These are phyloP conservation scores for Plasmodium sp. DNA, from an alignment of 169 alveolate species.

Conservation along the genomic window DNA sequence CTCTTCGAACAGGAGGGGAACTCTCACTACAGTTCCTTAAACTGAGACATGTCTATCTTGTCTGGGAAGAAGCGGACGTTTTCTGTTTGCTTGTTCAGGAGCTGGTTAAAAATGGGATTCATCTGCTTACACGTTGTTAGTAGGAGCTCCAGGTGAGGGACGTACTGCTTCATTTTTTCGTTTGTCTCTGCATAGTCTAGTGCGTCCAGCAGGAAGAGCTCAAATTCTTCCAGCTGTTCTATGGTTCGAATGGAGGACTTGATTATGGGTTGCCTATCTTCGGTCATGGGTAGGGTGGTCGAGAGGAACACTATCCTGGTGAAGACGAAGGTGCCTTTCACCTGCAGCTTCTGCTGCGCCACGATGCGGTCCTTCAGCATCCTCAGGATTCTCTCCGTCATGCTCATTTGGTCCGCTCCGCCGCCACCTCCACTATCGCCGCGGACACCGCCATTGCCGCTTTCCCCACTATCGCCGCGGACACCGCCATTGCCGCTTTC, in stretches of 20 bases:
- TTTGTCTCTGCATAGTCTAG: constrained; percentile 62
- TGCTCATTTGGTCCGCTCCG: constrained; percentile 26
- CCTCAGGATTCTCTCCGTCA: constrained; percentile 58
- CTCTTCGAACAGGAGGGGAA: background rate
- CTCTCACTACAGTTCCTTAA: constrained; percentile 5
- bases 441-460: background rate
- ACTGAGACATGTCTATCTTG: constrained; percentile 38
- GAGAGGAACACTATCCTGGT: constrained; percentile 60
- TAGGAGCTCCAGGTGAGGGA: constrained; percentile 52
- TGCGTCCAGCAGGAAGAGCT: constrained; percentile 56
- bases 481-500: background rate
- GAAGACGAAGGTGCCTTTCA: constrained; percentile 58
- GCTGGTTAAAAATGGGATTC: constrained; percentile 42
- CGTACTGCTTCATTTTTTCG: constrained; percentile 50
- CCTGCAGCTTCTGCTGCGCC: constrained; percentile 67
- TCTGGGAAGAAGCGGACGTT: constrained; percentile 66
- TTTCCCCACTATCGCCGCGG: background rate
- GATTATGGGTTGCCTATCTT: constrained; percentile 45
- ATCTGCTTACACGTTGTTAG: constrained; percentile 47
- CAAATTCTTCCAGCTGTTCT: constrained; percentile 68
- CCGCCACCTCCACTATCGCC: background rate
- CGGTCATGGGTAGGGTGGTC: constrained; percentile 19
- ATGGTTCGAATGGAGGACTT: constrained; percentile 35
- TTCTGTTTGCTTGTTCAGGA: constrained; percentile 66
- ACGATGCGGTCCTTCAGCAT: constrained; percentile 55